These are phyloP conservation scores for Durotheca rogersii DNA, from an alignment of 495 filamentous ascomycete genomes.

Conservation along the genomic window DNA sequence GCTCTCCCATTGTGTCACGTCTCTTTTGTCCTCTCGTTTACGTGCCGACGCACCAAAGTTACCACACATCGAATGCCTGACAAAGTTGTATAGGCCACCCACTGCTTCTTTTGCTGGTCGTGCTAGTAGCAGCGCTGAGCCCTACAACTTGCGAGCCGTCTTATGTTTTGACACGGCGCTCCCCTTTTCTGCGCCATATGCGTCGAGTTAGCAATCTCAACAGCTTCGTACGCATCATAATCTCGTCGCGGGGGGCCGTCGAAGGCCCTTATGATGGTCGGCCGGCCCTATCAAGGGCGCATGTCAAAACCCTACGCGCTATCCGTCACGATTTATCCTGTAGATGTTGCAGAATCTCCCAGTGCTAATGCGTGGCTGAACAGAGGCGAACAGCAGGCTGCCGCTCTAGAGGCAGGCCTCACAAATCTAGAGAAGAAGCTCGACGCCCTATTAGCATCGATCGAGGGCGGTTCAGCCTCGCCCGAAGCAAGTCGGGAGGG, in stretches of 20 bases:
- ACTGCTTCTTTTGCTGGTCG: background rate
- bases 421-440: conserved; percentile 54
- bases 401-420: conserved; percentile 55
- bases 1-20: conserved; percentile 5
- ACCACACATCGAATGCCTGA: conserved; percentile 13
- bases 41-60: background rate
- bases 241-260: background rate
- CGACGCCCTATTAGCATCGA: conserved; percentile 51
- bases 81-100: conserved; percentile 14
- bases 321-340: conserved; percentile 1
- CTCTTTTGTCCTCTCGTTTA: conserved; percentile 7
- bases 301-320: conserved; percentile 4
- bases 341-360: background rate
- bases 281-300: conserved; percentile 2
- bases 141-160: conserved; percentile 1
- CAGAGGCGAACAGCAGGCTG: conserved; percentile 58
- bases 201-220: conserved; percentile 7
- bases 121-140: conserved; percentile 6
- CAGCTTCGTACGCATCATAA: background rate
- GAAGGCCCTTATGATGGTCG: background rate
- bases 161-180: conserved; percentile 3
- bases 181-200: background rate
- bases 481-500: background rate
- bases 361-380: conserved; percentile 20
- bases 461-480: conserved; percentile 28